Evolutionary conservation across 805 yeast genomes (phyloP), one percentile per base, ranked within the genome.

Genomic region (Schwanniomyces occidentalis): DNA sequence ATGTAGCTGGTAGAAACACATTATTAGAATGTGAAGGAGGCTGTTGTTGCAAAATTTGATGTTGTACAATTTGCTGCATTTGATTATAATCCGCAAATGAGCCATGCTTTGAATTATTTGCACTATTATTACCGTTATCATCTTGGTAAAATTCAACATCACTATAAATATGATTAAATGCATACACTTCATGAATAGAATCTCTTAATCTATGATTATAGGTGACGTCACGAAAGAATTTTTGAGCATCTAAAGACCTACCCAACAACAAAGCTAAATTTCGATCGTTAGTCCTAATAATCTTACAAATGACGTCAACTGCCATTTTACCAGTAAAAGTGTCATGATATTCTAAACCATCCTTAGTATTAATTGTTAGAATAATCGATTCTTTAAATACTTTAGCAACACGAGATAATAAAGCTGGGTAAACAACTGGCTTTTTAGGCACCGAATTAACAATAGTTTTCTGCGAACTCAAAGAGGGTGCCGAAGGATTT

Each of bases 261-360:
- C 98, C 99, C 32, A 93, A 64, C 21, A 93, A 65, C 30, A 93
- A 65, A 0, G 98, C 98, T 49, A 93, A 64, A 48, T 89, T 90
- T 40, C 99, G 72, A 58, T 93, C 99, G 6, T 88, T 84, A 1
- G 96, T 91, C 46, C 95, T 72, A 32, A 91, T 82, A 34, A 93
- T 85, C 37, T 82, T 72, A 38, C 95, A 82, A 40, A 93, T 80
- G n/a, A 82, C 75, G 57, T 89, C 96, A 19, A 93, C 95, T 1
- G 98, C 96, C 60, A 87, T 93, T 15, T 86, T 72, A 21, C 99
- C 99, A 0, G 96, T 84, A 53, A 93, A 93, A 0, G 97, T 82
- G 54, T 90, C 95, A 54, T 95, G 84, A 61, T 89, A 91, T 42
- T 88, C 84, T 47, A 90, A 73, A 12, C 96, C 96, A 63, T 90